Conservation (phyloP, 805 yeast species). For the Metschnikowia koreensis region DNA sequence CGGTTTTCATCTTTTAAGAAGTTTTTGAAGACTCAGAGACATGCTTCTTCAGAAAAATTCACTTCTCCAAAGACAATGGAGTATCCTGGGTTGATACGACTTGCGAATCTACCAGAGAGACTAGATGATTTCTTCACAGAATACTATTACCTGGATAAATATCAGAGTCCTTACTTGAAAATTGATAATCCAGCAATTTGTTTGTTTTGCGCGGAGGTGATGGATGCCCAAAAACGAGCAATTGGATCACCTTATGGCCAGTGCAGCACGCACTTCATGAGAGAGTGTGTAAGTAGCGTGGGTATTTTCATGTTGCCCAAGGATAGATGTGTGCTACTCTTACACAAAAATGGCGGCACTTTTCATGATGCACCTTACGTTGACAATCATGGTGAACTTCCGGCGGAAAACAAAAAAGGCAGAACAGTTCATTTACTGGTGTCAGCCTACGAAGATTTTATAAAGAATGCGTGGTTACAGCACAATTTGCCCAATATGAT, state of each 20-base stretch:
- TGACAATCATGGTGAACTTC: conserved; percentile 83
- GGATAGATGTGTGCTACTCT: conserved; percentile 58
- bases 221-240: conserved; percentile 63
- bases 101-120: conserved; percentile 63
- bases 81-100: conserved; percentile 63
- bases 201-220: conserved; percentile 69
- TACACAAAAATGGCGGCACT: conserved; percentile 77
- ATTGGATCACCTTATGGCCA: conserved; percentile 64
- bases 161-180: conserved; percentile 34
- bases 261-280: conserved; percentile 68
- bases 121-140: conserved; percentile 68
- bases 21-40: conserved; percentile 7
- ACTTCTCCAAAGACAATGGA: conserved; percentile 35
- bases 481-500: conserved; percentile 76
- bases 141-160: conserved; percentile 46
- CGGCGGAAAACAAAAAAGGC: conserved; percentile 68
- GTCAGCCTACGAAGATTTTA: conserved; percentile 62
- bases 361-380: conserved; percentile 81
- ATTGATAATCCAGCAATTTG: conserved; percentile 82
- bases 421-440: conserved; percentile 67
- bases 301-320: conserved; percentile 76
- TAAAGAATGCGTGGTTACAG: conserved; percentile 68
- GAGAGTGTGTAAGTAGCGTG: conserved; percentile 60
- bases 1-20: conserved; percentile 24
- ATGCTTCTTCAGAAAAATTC: conserved; percentile 4